phyloP scores from a whole-genome alignment of 164 flowering plant genomes.

The Nymphaea colorata region DNA sequence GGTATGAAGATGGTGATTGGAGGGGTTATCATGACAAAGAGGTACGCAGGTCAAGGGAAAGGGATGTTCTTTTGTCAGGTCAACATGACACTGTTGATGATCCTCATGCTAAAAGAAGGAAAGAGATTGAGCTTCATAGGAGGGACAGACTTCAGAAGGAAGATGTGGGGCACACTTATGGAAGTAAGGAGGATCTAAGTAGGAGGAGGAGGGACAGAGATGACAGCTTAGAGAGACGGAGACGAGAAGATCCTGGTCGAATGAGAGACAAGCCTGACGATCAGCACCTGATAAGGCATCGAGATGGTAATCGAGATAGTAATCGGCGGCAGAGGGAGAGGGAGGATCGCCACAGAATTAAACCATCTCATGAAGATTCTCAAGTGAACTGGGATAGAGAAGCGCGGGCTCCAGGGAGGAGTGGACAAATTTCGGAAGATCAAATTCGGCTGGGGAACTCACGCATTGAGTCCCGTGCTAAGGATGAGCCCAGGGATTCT shows the following conservation, averaged over 20 bases:
- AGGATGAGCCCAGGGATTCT: conserved; percentile 51
- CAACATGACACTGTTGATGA: conserved; percentile 53
- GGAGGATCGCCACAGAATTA: conserved; percentile 45
- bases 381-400: conserved; percentile 52
- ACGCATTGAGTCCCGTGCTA: conserved; percentile 15
- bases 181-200: conserved; percentile 37
- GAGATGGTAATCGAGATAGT: conserved; percentile 32
- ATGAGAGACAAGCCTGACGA: conserved; percentile 50
- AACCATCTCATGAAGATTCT: conserved; percentile 51
- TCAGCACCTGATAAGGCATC: conserved; percentile 42
- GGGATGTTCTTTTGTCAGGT: conserved; percentile 40
- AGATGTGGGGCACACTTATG: conserved; percentile 34
- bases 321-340: conserved; percentile 49
- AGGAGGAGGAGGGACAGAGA: conserved; percentile 74
- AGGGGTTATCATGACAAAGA: conserved; percentile 57
- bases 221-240: conserved; percentile 45
- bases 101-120: conserved; percentile 52
- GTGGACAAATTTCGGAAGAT: conserved; percentile 53
- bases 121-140: conserved; percentile 49
- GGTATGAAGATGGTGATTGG: conserved; percentile 57
- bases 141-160: conserved; percentile 60
- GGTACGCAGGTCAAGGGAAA: conserved; percentile 50
- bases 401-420: conserved; percentile 31
- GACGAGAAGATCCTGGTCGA: conserved; percentile 53
- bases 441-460: conserved; percentile 40